A percentile compares a stretch with the other conserved stretches of the same genome.
Conservation (phyloP, 768 basidiomycete species). For the Pulveroboletus ravenelii region DNA sequence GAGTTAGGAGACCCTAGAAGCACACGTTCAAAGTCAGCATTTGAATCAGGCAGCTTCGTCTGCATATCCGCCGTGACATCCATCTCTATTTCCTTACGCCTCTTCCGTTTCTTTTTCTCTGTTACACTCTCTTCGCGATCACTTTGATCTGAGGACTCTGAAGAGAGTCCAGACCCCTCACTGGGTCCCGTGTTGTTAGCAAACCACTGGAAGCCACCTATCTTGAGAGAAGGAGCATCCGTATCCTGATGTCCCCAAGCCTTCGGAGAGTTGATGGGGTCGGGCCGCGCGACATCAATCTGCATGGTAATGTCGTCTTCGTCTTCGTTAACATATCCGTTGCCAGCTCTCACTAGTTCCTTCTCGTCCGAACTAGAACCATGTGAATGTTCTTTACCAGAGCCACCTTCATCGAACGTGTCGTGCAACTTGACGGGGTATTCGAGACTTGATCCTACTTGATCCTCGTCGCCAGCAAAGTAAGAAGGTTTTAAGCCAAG, state of each 20-base stretch:
- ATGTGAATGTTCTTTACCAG: constrained; percentile 3
- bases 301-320: constrained; percentile 21
- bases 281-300: neutral
- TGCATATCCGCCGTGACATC: constrained; percentile 89
- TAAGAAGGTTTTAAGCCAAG: constrained; percentile 83
- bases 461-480: constrained; percentile 60
- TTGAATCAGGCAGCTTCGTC: constrained; percentile 80
- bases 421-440: constrained; percentile 18
- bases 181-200: constrained; percentile 33
- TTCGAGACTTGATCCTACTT: constrained; percentile 30
- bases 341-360: constrained; percentile 10
- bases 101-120: constrained; percentile 61
- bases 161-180: constrained; percentile 33
- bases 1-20: constrained; percentile 94
- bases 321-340: constrained; percentile 14
- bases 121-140: constrained; percentile 12
- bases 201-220: constrained; percentile 74
- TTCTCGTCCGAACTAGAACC: constrained; percentile 19
- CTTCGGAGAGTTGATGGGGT: neutral
- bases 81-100: constrained; percentile 66
- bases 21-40: constrained; percentile 89
- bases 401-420: constrained; percentile 20
- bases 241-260: neutral
- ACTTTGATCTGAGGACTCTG: constrained; percentile 43
- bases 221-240: constrained; percentile 39